Evolutionary conservation across 2,329 filamentous ascomycete genomes (phyloP).

Genomic region (Alternaria sp.): DNA sequence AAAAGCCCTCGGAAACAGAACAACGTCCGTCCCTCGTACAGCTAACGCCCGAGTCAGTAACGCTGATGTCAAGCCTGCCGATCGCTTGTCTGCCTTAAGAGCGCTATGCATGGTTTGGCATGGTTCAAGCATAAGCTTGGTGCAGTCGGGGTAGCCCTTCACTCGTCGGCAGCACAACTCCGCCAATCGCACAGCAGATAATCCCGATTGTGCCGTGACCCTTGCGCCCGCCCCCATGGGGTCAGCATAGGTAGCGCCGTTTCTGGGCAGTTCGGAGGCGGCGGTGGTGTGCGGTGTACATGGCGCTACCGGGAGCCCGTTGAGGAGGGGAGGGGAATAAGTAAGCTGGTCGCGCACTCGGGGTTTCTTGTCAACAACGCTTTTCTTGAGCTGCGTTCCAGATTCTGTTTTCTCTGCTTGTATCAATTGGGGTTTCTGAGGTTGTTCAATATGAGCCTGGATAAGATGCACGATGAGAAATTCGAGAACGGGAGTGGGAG

Average conservation of each 20-base stretch:
- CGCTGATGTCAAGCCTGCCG: not conserved
- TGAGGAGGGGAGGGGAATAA: not conserved
- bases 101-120: not conserved
- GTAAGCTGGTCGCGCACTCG: not conserved
- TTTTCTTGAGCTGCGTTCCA: not conserved
- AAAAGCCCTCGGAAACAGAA: not conserved
- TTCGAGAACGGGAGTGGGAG: constrained; percentile 22
- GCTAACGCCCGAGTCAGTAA: not conserved
- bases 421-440: not conserved
- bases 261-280: not conserved
- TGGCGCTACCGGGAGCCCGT: not conserved
- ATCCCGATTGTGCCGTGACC: not conserved
- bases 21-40: not conserved
- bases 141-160: not conserved
- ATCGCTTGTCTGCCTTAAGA: not conserved
- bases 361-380: not conserved
- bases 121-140: not conserved
- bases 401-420: not conserved
- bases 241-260: not conserved
- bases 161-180: not conserved
- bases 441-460: constrained; percentile 7
- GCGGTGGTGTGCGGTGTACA: not conserved
- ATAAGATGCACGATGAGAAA: constrained; percentile 37
- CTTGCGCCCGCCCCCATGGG: constrained; percentile 2
- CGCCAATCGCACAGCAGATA: not conserved